A percentile compares a stretch with the other conserved stretches of the same genome.
These are phyloP conservation scores for Stylosanthes scabra DNA, from an alignment of 331 rosid species.

Conservation along the genomic window DNA sequence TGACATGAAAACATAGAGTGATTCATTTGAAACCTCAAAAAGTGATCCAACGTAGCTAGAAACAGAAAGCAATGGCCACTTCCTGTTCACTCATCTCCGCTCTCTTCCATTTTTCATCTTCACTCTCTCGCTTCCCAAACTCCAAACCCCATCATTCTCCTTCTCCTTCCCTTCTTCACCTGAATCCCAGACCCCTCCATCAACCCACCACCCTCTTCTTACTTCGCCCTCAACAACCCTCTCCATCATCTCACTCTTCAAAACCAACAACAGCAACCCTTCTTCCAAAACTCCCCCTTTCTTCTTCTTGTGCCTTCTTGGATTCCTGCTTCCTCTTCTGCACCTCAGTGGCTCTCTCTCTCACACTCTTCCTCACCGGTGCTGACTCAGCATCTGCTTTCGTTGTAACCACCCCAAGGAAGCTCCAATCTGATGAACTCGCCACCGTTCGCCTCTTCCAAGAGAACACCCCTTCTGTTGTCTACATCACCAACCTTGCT, in stretches of 20 bases:
- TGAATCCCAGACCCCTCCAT: slow-evolving; percentile 52
- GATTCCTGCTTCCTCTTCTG: slow-evolving; percentile 67
- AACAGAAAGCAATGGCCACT: slow-evolving; percentile 55
- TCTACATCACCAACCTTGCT: slow-evolving; percentile 93
- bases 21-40: neutral
- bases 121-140: slow-evolving; percentile 49
- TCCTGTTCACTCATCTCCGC: slow-evolving; percentile 40
- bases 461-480: slow-evolving; percentile 97
- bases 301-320: slow-evolving; percentile 27
- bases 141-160: slow-evolving; percentile 16
- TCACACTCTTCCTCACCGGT: slow-evolving; percentile 60
- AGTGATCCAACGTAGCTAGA: slow-evolving; percentile 15
- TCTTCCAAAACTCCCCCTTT: slow-evolving; percentile 31
- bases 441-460: slow-evolving; percentile 92
- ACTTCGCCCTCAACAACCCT: slow-evolving; percentile 33
- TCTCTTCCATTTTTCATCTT: slow-evolving; percentile 47
- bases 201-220: slow-evolving; percentile 41
- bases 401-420: slow-evolving; percentile 73
- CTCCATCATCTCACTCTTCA: neutral
- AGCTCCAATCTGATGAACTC: slow-evolving; percentile 90
- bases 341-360: slow-evolving; percentile 72
- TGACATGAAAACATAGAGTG: no score
- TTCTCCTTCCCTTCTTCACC: slow-evolving; percentile 10
- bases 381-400: slow-evolving; percentile 83
- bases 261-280: slow-evolving; percentile 2